Evolutionary conservation across 2,329 filamentous ascomycete species (phyloP).

Genomic region (Mycogone perniciosa): DNA sequence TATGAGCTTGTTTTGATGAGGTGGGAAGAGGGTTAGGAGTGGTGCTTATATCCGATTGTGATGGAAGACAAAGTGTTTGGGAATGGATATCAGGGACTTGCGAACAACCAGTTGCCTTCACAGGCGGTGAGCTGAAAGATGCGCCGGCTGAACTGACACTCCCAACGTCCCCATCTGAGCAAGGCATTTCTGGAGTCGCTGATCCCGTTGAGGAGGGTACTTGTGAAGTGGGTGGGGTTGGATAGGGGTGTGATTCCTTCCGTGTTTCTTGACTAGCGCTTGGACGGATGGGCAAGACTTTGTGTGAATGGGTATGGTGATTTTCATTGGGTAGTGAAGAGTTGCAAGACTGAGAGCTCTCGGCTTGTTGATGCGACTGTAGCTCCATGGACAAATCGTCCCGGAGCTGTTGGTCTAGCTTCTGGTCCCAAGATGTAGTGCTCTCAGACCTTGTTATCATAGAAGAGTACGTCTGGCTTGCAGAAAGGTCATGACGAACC

Average conservation of each 20-base stretch:
- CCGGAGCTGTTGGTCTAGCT: conserved; percentile 15
- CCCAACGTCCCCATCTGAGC: conserved; percentile 19
- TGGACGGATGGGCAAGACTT: conserved; percentile 6
- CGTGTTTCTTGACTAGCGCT: conserved; percentile 8
- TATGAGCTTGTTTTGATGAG: conserved; percentile 15
- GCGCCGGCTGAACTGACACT: conserved; percentile 18
- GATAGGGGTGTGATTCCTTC: conserved; percentile 37
- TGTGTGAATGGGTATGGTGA: conserved; percentile 7
- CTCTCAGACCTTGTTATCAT: conserved; percentile 34
- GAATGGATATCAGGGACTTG: conserved; percentile 6
- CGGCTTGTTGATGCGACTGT: conserved; percentile 22
- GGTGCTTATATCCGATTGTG: background rate
- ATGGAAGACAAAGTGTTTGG: background rate
- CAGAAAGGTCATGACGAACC: conserved; percentile 86
- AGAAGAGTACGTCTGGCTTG: conserved; percentile 33
- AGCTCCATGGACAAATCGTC: conserved; percentile 27
- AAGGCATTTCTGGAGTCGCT: conserved; percentile 22
- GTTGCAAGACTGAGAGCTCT: conserved; percentile 22
- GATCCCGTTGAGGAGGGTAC: conserved; percentile 33
- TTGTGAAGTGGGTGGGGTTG: conserved; percentile 52
- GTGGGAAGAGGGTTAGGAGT: background rate
- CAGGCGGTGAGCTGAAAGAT: conserved; percentile 6
- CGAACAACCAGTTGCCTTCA: conserved; percentile 4
- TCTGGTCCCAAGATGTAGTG: conserved; percentile 20
- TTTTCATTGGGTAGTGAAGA: conserved; percentile 12